Percentiles rank a stretch among this genome's conserved stretches.
These are phyloP conservation scores for Globisporangium canariense DNA, from an alignment of 352 stramenopile species.

Conservation along the genomic window DNA sequence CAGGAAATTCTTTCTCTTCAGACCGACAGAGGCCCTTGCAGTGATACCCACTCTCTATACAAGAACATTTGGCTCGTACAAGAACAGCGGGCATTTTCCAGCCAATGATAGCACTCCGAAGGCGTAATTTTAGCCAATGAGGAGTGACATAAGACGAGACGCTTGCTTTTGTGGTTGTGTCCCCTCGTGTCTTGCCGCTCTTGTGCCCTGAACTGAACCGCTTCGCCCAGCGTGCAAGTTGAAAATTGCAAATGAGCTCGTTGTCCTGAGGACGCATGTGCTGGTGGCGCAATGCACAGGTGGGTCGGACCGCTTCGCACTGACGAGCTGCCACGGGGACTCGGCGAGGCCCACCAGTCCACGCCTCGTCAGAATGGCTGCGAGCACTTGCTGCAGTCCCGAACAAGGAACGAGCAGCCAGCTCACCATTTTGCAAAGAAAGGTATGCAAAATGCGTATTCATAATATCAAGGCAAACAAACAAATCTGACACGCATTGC, in stretches of 20 bases:
- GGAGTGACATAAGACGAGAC: neutral
- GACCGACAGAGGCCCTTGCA: neutral
- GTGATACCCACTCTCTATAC: slow-evolving; percentile 5
- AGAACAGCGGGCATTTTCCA: neutral
- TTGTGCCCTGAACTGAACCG: neutral
- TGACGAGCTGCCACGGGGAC: no score
- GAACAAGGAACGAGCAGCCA: no score
- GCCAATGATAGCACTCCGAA: neutral
- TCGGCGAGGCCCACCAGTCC: no score
- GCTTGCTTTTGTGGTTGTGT: neutral
- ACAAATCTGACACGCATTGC: no score
- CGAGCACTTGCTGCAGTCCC: no score
- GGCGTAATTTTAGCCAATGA: neutral
- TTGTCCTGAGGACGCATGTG: neutral
- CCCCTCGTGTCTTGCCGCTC: neutral
- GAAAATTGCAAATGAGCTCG: neutral
- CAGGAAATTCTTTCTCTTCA: slow-evolving; percentile 1
- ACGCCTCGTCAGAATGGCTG: no score
- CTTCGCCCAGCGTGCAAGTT: neutral
- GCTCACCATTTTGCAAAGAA: no score
- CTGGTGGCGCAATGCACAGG: neutral
- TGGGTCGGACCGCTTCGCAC: no score
- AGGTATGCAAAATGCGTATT: no score
- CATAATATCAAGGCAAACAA: no score
- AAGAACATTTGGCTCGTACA: neutral